Evolutionary conservation across 805 yeast genomes (phyloP).

Genomic region (Ogataea ganodermae): DNA sequence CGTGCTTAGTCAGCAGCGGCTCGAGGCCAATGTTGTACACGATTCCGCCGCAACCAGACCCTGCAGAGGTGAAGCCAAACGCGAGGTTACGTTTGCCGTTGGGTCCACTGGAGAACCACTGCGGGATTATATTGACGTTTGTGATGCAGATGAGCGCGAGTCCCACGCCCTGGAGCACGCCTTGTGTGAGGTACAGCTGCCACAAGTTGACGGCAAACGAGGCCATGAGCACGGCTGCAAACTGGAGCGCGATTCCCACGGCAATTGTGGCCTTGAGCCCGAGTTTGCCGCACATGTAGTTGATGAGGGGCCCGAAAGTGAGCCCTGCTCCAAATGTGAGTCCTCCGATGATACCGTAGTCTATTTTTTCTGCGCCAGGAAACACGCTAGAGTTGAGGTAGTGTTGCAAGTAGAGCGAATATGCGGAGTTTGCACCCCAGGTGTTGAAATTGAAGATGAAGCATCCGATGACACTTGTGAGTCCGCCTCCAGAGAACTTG

Average conservation of each 20-base stretch:
- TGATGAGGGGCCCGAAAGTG: slow-evolving; percentile 50
- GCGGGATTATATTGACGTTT: slow-evolving; percentile 60
- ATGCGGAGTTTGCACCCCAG: slow-evolving; percentile 76
- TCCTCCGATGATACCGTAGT: slow-evolving; percentile 71
- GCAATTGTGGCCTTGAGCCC: slow-evolving; percentile 44
- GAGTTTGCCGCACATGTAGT: slow-evolving; percentile 43
- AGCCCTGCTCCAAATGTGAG: slow-evolving; percentile 59
- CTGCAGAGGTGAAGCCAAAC: slow-evolving; percentile 48
- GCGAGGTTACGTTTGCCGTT: slow-evolving; percentile 60
- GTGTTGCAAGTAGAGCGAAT: slow-evolving; percentile 60
- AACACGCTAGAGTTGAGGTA: slow-evolving; percentile 54
- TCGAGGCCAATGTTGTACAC: slow-evolving; percentile 52
- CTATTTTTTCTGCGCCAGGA: slow-evolving; percentile 55
- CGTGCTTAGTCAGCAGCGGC: slow-evolving; percentile 37
- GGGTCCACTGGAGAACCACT: slow-evolving; percentile 52
- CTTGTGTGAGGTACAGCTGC: slow-evolving; percentile 71
- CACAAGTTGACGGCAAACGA: slow-evolving; percentile 59
- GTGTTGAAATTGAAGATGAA: slow-evolving; percentile 55
- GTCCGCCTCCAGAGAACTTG: slow-evolving; percentile 71
- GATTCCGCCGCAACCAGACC: slow-evolving; percentile 56
- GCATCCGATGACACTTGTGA: slow-evolving; percentile 46
- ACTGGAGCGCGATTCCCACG: slow-evolving; percentile 52
- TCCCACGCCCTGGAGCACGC: slow-evolving; percentile 61
- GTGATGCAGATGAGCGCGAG: slow-evolving; percentile 61
- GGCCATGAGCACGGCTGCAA: slow-evolving; percentile 60